phyloP scores from a whole-genome alignment of 1,139 yeast species.

The Kodamaea arcana region DNA sequence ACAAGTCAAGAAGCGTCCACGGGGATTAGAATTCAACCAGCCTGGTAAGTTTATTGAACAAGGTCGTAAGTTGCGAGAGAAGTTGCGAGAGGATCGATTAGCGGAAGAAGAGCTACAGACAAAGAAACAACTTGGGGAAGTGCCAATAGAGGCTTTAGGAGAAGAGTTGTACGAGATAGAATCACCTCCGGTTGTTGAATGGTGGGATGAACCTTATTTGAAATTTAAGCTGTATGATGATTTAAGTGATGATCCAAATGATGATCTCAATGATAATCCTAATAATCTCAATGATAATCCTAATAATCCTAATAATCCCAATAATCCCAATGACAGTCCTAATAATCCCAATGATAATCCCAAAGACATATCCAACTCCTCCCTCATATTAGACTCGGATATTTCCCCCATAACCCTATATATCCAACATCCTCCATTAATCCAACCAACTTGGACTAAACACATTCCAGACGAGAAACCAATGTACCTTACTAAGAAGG shows the following conservation, averaged over 20 bases:
- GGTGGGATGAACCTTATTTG: slow-evolving; percentile 73
- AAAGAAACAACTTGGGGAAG: slow-evolving; percentile 38
- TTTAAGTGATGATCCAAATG: slow-evolving; percentile 14
- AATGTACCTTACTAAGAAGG: slow-evolving; percentile 69
- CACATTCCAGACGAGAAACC: slow-evolving; percentile 40
- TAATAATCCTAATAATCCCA: too few relatives aligned
- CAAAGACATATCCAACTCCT: too few relatives aligned
- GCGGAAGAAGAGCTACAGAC: slow-evolving; percentile 20
- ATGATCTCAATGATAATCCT: too few relatives aligned
- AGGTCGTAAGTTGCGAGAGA: slow-evolving; percentile 50
- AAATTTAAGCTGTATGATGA: slow-evolving; percentile 25
- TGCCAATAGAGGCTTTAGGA: slow-evolving; percentile 45
- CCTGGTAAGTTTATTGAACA: slow-evolving; percentile 59
- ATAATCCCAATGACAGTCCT: too few relatives aligned
- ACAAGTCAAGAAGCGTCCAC: slow-evolving; percentile 19
- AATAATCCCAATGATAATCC: too few relatives aligned
- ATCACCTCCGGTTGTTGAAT: slow-evolving; percentile 61
- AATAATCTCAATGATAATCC: too few relatives aligned
- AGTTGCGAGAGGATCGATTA: slow-evolving; percentile 28
- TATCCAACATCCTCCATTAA: slow-evolving; percentile 78
- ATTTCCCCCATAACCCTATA: slow-evolving; percentile 54
- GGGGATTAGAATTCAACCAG: slow-evolving; percentile 44
- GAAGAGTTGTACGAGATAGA: slow-evolving; percentile 48
- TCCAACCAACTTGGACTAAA: slow-evolving; percentile 54
- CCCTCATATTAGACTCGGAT: slow-evolving; percentile 29